Base-by-base conservation (phyloP, 495 filamentous ascomycete genomes). In the Talaromyces wortmannii region DNA sequence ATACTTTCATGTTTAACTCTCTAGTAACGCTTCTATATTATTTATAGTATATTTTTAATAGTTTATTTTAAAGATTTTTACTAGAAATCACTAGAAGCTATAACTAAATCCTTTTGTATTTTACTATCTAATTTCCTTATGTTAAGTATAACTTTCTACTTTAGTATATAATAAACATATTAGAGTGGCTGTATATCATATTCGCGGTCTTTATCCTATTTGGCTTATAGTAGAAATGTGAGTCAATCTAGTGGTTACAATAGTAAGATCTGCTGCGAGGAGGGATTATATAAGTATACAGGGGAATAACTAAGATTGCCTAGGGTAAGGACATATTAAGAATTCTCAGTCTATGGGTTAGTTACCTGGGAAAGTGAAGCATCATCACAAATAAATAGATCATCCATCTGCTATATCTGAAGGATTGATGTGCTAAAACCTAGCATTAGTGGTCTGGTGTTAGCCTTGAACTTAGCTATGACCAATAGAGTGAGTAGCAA, bases 231-330 rank as follows among this genome's bases (percentile, higher is more conserved):
- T 12, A 56, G 53, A 46, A 56, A 56, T 46, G 36, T 36, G 43
- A 57, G 56, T 33, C 36, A 18, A 46, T 48, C 50, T 31, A 29
- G 43, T 32, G 31, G 55, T n/a, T 31, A 15, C 49, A 11, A 48
- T 33, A 12, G 55, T 33, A 52, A 57, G 55, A 48, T 57, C 45
- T 17, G 55, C 44, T 57, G 48, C 55, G 55, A 48, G 49, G 48
- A 52, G 40, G 52, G 55, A 42, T 46, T 57, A 33, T 31, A 48
- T 16, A 23, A 57, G 48, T 43, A 57, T 49, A 13, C 36, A 36
- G 48, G 40, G 13, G 40, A 45, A 29, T 44, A 30, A 46, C 52
- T 12, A 6, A 33, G 40, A 30, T 52, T 52, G 31, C 50, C 50
- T 17, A 31, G 50, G 29, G 50, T 52, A 8, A 40, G 50, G 52